These are phyloP conservation scores for Thermoascus crustaceus DNA, from an alignment of 2,329 filamentous ascomycete genomes.

Conservation along the genomic window DNA sequence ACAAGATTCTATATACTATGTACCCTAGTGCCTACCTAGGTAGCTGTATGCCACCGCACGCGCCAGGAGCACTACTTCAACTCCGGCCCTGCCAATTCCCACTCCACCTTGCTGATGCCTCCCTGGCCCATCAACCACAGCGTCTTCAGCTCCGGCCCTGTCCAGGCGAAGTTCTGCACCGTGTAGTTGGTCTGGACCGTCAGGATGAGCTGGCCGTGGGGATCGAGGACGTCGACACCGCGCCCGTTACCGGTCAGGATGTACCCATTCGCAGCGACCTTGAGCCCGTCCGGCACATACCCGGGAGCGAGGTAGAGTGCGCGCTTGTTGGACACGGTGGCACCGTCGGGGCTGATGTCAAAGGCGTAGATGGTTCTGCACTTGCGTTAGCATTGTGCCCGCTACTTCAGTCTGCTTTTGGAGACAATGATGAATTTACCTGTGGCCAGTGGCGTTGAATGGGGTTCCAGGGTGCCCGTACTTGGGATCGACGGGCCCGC, in stretches of 20 bases:
- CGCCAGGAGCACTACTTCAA: slow-evolving; percentile 10
- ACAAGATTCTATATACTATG: too few species aligned
- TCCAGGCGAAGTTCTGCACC: slow-evolving; percentile 40
- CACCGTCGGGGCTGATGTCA: slow-evolving; percentile 28
- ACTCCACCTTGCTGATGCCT: slow-evolving; percentile 32
- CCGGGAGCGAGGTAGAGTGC: slow-evolving; percentile 32
- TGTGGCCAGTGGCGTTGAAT: slow-evolving; percentile 23
- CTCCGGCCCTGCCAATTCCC: slow-evolving; percentile 27
- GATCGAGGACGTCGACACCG: slow-evolving; percentile 35
- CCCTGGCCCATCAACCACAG: slow-evolving; percentile 35
- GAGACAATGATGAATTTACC: too few species aligned
- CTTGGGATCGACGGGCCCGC: slow-evolving; percentile 14
- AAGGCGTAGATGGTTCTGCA: slow-evolving; percentile 32
- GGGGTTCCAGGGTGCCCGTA: slow-evolving; percentile 17
- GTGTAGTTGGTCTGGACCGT: slow-evolving; percentile 37
- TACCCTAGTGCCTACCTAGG: too few species aligned
- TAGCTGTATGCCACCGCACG: too few species aligned
- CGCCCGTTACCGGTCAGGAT: slow-evolving; percentile 32
- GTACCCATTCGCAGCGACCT: slow-evolving; percentile 35
- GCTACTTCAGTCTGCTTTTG: too few species aligned
- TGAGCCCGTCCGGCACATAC: slow-evolving; percentile 36
- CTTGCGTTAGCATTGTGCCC: background rate
- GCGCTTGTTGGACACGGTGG: slow-evolving; percentile 30
- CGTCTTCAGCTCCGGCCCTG: slow-evolving; percentile 29
- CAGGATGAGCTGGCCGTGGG: slow-evolving; percentile 28